Evolutionary conservation across 2,329 filamentous ascomycete genomes (phyloP), one percentile per base, ranked within the genome.

Genomic region (Coniochaeta ligniaria): DNA sequence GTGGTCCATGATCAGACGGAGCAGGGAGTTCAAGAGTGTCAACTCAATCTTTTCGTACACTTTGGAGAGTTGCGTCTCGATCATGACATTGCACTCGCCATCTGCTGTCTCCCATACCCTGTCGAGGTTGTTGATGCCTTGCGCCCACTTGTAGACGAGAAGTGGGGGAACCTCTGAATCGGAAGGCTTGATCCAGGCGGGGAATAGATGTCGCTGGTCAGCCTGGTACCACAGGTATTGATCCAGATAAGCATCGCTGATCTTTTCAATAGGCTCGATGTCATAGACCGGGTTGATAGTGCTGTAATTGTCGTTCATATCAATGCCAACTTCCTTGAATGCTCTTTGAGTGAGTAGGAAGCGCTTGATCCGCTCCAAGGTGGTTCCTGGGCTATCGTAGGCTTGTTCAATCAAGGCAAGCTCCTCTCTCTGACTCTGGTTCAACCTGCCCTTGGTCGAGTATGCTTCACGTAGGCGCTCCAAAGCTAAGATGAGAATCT

Each of bases 291-390:
- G 96, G 71, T 99, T 99, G 80, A 99, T 99, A 20, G 92, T 94
- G 80, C 88, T 98, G 78, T 99, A 99, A 71, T 99, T 99, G 78
- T 99, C 95, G 74, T 99, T 99, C 95, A 99, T 99, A 72, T 99
- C 95, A 66, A 99, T 99, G 60, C 94, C 95, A 52, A 99, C 95
- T 76, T 99, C 95, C 77, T 99, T 99, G 83, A 99, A 99, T 1
- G 96, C 95, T 73, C 95, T 87, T 72, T 99, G 95, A 0, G 96
- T 99, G 52, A 99, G 85, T 64, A 99, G 80, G 80, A 98, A 98
- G 57, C 95, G 90, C 81, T 99, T 99, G 78, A 99, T 99, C 61
- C 95, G 85, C 64, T 96, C 94, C 61, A 99, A 75, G 0, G 95
- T 98, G 1, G 95, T 99, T 62, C 95, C 95, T 2, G 96, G 95